Conservation (phyloP, 805 yeast genomes). For the Kodamaea sagamina region DNA sequence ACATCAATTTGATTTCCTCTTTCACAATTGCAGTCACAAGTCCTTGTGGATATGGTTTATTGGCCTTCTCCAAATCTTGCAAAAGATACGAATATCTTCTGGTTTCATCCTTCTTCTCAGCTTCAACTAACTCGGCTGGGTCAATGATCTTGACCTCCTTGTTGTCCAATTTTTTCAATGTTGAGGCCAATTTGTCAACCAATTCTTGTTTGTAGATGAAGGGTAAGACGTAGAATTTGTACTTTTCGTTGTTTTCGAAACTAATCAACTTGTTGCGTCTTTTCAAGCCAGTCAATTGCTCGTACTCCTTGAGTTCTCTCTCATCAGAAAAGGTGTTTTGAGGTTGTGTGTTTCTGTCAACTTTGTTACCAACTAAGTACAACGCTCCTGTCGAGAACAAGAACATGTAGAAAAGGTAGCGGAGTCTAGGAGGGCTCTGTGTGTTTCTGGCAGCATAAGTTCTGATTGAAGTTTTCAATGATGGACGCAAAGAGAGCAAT, state of each 20-base stretch:
- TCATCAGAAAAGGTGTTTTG: conserved; percentile 45
- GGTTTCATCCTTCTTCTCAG: conserved; percentile 44
- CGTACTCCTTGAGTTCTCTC: conserved; percentile 49
- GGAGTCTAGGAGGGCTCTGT: conserved; percentile 28
- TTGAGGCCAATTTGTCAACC: conserved; percentile 22
- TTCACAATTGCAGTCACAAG: conserved; percentile 52
- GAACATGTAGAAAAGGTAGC: conserved; percentile 40
- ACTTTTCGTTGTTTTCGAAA: conserved; percentile 37
- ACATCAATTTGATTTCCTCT: conserved; percentile 34
- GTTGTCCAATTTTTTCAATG: conserved; percentile 15
- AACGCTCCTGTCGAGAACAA: conserved; percentile 34
- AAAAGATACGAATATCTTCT: conserved; percentile 56
- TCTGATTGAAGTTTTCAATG: conserved; percentile 2
- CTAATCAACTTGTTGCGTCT: conserved; percentile 48
- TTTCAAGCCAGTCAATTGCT: conserved; percentile 52
- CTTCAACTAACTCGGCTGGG: conserved; percentile 49
- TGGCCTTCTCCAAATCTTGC: conserved; percentile 38
- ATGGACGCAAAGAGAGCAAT: conserved; percentile 3
- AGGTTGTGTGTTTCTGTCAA: conserved; percentile 32
- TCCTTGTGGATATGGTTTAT: conserved; percentile 43
- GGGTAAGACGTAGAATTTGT: conserved; percentile 45
- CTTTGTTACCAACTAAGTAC: conserved; percentile 30
- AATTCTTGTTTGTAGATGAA: conserved; percentile 23
- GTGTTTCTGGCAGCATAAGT: conserved; percentile 7
- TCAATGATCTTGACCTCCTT: conserved; percentile 47